Evolutionary conservation across 176 grass and related monocot genomes (phyloP).

Genomic region (Carex cristatella): DNA sequence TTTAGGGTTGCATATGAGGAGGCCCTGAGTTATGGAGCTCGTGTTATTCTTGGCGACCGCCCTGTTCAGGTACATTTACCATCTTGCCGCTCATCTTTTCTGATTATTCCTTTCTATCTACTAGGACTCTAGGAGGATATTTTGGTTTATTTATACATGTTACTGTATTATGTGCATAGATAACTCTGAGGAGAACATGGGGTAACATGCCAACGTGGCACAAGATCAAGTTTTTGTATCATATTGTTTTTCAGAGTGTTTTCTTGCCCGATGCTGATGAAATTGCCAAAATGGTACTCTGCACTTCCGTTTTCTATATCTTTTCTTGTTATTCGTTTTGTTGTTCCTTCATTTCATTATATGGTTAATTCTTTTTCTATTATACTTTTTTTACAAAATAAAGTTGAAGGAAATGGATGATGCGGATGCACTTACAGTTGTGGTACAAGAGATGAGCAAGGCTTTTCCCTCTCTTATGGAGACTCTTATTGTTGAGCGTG

Average conservation of each 20-base stretch:
- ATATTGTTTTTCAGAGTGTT: conserved; percentile 80
- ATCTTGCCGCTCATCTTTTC: neutral
- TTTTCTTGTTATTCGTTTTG: conserved; percentile 1
- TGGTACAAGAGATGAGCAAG: conserved; percentile 98
- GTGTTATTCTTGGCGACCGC: conserved; percentile 87
- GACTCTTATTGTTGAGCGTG: conserved; percentile 83
- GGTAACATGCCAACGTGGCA: conserved; percentile 72
- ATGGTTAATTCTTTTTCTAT: neutral
- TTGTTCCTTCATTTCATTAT: neutral
- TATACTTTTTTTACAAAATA: neutral
- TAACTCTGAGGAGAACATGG: conserved; percentile 93
- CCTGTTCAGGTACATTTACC: conserved; percentile 63
- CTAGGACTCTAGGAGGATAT: neutral
- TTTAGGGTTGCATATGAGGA: conserved; percentile 94
- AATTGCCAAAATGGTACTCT: conserved; percentile 77
- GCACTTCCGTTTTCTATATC: neutral
- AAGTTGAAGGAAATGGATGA: conserved; percentile 98
- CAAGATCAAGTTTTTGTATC: conserved; percentile 75
- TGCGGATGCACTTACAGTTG: conserved; percentile 80
- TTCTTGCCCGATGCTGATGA: conserved; percentile 78
- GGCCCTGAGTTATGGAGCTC: conserved; percentile 71
- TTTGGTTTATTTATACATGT: neutral
- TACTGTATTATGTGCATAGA: conserved; percentile 48
- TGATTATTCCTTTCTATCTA: neutral
- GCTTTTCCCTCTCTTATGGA: conserved; percentile 83